Base-by-base conservation (phyloP, 345 rosid genomes). In the Syzygium aromaticum region DNA sequence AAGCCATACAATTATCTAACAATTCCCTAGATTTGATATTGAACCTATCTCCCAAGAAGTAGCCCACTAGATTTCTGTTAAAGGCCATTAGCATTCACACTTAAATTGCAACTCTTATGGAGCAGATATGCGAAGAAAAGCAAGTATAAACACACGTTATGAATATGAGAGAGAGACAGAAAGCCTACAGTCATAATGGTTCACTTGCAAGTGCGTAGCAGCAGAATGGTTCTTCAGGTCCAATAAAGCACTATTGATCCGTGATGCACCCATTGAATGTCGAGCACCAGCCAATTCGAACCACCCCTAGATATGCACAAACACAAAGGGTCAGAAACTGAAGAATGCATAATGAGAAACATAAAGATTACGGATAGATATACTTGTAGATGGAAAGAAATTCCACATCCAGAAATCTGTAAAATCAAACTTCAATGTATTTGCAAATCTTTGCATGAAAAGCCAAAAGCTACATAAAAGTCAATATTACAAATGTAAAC, bases 191-290 rank as follows among this genome's bases (percentile, higher is more conserved):
- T 92, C 92, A 85, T 90, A 88, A 78, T 90, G 87, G 15, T 91
- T 84, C 3, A 94, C 91, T 91, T 90, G 91, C 88, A 97, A 40
- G 52, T 95, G 88, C 15, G 99, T 92, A 87, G 98, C 90, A 89
- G 99, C 99, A 52, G 95, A 83, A 86, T 95, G 99, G 73, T 83
- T 51, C 86, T 94, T 95, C 86, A 94, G 97, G 88, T 98, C 98
- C 88, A 96, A 93, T 56, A 95, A 91, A 89, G 93, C 94, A 84
- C 93, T 86, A 86, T 91, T 98, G 88, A 98, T 61, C n/a, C 99
- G 96, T 13, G 92, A 95, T 67, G 95, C 88, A 59, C 99, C 99
- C 99, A 98, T 95, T 7, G 99, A 94, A 87, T 96, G 98, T 51
- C 98, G 90, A 56, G 99, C 98, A 91, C 98, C 92, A 11, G 99